These are phyloP conservation scores for Tylopilus plumbeoviolaceoides DNA, from an alignment of 768 basidiomycete species.

Conservation along the genomic window DNA sequence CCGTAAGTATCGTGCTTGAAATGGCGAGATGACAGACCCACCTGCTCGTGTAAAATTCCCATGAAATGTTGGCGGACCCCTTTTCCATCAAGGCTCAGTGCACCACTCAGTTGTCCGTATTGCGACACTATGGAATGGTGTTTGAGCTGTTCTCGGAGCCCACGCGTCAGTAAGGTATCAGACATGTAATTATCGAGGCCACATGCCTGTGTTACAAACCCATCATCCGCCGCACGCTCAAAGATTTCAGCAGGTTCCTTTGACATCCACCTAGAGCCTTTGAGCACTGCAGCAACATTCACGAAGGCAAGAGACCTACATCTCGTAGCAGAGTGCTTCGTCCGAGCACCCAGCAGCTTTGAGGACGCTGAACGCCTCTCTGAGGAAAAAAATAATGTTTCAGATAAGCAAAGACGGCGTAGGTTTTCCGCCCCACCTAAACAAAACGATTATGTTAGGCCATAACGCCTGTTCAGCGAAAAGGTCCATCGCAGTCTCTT, in stretches of 20 bases:
- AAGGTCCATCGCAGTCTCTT: background rate
- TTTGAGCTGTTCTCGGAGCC: slow-evolving; percentile 41
- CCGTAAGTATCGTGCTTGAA: background rate
- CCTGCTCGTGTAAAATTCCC: slow-evolving; percentile 53
- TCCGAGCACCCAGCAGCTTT: no score
- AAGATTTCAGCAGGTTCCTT: slow-evolving; percentile 69
- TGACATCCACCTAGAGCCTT: slow-evolving; percentile 57
- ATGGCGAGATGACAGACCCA: background rate
- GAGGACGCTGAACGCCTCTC: no score
- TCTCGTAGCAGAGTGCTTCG: no score
- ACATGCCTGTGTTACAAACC: slow-evolving; percentile 43
- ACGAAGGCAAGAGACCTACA: no score
- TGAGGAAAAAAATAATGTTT: no score
- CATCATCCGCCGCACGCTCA: slow-evolving; percentile 63
- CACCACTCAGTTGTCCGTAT: slow-evolving; percentile 57
- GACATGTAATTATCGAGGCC: background rate
- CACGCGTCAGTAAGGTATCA: background rate
- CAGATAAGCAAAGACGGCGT: no score
- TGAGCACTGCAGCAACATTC: background rate
- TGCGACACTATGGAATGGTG: slow-evolving; percentile 38
- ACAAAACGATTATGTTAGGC: no score
- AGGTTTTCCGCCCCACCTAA: no score
- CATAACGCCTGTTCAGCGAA: background rate
- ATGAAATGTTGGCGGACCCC: slow-evolving; percentile 49
- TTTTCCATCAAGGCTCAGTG: slow-evolving; percentile 52